A percentile compares a stretch with the other conserved stretches of the same genome.
These are phyloP conservation scores for Vigna reflexopilosa DNA, from an alignment of 306 rosid species.

Conservation along the genomic window DNA sequence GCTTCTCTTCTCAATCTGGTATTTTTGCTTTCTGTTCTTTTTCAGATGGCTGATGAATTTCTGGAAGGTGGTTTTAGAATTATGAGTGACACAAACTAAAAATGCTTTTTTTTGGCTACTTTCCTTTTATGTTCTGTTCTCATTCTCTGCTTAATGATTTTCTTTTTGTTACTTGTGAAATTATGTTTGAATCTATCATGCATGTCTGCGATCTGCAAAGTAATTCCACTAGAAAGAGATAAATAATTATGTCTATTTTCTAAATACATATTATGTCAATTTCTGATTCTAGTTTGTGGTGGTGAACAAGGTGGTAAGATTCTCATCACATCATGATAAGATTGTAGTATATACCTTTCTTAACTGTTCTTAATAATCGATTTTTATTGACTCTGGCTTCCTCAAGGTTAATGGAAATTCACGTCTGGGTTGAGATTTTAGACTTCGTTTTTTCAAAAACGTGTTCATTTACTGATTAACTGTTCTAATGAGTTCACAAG, in stretches of 20 bases:
- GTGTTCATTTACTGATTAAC: neutral
- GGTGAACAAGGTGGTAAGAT: slow-evolving; percentile 27
- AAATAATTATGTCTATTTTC: neutral
- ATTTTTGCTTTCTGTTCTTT: neutral
- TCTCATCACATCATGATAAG: slow-evolving; percentile 1
- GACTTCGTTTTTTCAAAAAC: slow-evolving; percentile 18
- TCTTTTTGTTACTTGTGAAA: neutral
- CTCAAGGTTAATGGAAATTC: slow-evolving; percentile 18
- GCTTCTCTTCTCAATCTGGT: slow-evolving; percentile 96
- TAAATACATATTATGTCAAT: neutral
- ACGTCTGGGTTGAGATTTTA: slow-evolving; percentile 24
- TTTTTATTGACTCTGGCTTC: neutral
- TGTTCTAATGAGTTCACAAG: neutral
- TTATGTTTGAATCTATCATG: slow-evolving; percentile 39
- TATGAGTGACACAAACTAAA: neutral
- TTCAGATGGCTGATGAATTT: slow-evolving; percentile 19
- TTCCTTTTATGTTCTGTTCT: neutral
- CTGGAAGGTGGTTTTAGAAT: slow-evolving; percentile 10
- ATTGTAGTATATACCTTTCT: slow-evolving; percentile 2
- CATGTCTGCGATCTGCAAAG: slow-evolving; percentile 44
- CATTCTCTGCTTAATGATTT: slow-evolving; percentile 7
- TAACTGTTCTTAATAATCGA: neutral
- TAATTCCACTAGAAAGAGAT: slow-evolving; percentile 7
- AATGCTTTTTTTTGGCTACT: neutral
- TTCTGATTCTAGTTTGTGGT: slow-evolving; percentile 30